Conservation (phyloP, 1,284 basidiomycete species). For the Rhodotorula sp. region DNA sequence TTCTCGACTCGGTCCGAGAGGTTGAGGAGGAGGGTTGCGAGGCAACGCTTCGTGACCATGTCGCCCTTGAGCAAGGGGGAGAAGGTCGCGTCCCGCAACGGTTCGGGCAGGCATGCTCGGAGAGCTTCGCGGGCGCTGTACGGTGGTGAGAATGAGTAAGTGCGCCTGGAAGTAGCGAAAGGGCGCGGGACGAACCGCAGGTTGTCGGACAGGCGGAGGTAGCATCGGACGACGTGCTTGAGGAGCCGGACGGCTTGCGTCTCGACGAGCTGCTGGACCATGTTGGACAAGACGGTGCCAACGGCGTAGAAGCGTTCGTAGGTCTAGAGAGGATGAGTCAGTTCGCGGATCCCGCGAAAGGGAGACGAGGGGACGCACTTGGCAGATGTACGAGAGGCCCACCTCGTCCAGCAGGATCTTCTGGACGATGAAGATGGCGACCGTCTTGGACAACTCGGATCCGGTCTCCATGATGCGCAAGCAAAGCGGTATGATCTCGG, state of each 20-base stretch:
- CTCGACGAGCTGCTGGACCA: slow-evolving; percentile 96
- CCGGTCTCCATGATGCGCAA: slow-evolving; percentile 99
- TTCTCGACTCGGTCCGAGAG: slow-evolving; percentile 57
- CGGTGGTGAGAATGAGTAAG: too few species aligned
- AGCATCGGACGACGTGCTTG: slow-evolving; percentile 98
- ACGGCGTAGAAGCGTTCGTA: slow-evolving; percentile 95
- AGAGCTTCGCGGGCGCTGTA: slow-evolving; percentile 89
- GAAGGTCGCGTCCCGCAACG: slow-evolving; percentile 92
- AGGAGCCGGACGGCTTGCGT: slow-evolving; percentile 93
- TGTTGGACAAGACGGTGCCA: slow-evolving; percentile 95
- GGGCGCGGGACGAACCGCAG: slow-evolving; percentile 68
- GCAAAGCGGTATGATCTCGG: slow-evolving; percentile 99
- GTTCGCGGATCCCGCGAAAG: background rate
- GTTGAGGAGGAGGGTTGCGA: slow-evolving; percentile 91
- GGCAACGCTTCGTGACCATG: slow-evolving; percentile 87
- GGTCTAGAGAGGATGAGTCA: background rate
- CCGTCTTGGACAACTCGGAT: slow-evolving; percentile 97
- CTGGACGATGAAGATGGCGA: slow-evolving; percentile 99
- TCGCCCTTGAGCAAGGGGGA: slow-evolving; percentile 67
- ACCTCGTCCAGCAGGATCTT: slow-evolving; percentile 99
- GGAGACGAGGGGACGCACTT: slow-evolving; percentile 58
- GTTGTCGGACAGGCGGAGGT: slow-evolving; percentile 93
- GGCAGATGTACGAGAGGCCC: slow-evolving; percentile 96
- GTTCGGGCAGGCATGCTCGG: slow-evolving; percentile 94
- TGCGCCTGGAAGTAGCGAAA: too few species aligned